Percentiles rank a stretch among this genome's conserved stretches.
These are phyloP conservation scores for Aspergillus sp. DNA, from an alignment of 2,329 filamentous ascomycete species.

Conservation along the genomic window DNA sequence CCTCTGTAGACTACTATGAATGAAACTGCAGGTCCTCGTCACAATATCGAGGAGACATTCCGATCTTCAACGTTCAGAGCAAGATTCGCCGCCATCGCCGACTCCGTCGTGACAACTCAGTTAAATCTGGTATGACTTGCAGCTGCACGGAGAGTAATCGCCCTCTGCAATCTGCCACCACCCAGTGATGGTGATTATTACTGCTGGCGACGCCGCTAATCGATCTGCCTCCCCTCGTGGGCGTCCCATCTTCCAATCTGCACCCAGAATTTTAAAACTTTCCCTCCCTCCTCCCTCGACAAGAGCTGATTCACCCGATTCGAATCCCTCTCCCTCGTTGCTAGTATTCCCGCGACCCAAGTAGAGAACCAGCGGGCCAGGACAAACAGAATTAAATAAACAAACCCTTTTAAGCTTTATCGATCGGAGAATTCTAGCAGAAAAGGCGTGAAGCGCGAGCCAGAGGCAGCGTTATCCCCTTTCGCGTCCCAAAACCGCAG, in stretches of 20 bases:
- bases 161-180: background rate
- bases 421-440: background rate
- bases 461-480: slow-evolving; percentile 12
- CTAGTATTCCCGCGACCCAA: background rate
- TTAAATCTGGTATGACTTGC: slow-evolving; percentile 20
- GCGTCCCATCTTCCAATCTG: slow-evolving; percentile 8
- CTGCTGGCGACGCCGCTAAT: slow-evolving; percentile 10
- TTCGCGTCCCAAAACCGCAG: slow-evolving; percentile 14
- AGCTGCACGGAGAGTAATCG: slow-evolving; percentile 22
- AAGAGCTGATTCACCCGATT: background rate
- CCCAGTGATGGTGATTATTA: background rate
- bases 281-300: slow-evolving; percentile 4
- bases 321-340: background rate
- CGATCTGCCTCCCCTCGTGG: slow-evolving; percentile 17
- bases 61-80: background rate
- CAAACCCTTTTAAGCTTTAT: background rate
- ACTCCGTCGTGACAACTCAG: background rate
- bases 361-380: background rate
- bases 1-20: background rate
- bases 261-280: slow-evolving; percentile 3
- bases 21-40: background rate
- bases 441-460: background rate
- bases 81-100: background rate
- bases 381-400: background rate
- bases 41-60: background rate